Base-by-base conservation (phyloP, 2,329 filamentous ascomycete species). In the Emergomyces pasteurianus region DNA sequence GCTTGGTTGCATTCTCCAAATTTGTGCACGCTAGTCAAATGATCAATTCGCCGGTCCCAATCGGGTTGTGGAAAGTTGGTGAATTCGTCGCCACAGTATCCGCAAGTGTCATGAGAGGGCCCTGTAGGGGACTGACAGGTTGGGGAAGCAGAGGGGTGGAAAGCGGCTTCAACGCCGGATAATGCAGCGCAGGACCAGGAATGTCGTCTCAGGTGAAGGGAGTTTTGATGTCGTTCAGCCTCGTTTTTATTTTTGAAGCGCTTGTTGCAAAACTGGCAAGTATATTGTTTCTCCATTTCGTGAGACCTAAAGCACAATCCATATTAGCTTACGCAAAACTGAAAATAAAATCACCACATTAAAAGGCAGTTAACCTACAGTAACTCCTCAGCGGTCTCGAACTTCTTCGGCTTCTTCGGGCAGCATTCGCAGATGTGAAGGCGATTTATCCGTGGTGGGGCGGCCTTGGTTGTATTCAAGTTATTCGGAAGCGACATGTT, bases 161-260 rank as follows among this genome's bases (percentile, higher is more conserved):
- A 99, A 1, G 90, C 92, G 18, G 88, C 86, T 69, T 90, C 84
- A 69, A 85, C 90, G 62, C 84, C 84, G 26, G 79, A 73, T 31
- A 99, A 83, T 0, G 92, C 90, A 38, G 91, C 92, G 74, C 94
- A 99, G 12, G 92, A 96, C 94, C 94, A 99, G 56, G 92, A 96
- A 76, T 97, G 91, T 28, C 88, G 86, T 40, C 92, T 86, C 9
- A 97, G 82, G 73, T 97, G 92, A 12, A 97, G 83, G 16, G 92
- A 96, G 70, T 96, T 97, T 70, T 96, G 92, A 72, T 97, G 92
- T 38, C 94, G 85, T 74, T 97, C 92, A 2, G 92, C 92, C 77
- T 97, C 94, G 69, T 97, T 97, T 77, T 97, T 97, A 78, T 97
- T 97, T 77, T 97, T 97, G 80, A 97, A 97, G 12, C 92, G 86